These are phyloP conservation scores for Bryoerythrophyllum caledonicum DNA, from an alignment of 225 moss, liverwort and hornwort species.

Conservation along the genomic window DNA sequence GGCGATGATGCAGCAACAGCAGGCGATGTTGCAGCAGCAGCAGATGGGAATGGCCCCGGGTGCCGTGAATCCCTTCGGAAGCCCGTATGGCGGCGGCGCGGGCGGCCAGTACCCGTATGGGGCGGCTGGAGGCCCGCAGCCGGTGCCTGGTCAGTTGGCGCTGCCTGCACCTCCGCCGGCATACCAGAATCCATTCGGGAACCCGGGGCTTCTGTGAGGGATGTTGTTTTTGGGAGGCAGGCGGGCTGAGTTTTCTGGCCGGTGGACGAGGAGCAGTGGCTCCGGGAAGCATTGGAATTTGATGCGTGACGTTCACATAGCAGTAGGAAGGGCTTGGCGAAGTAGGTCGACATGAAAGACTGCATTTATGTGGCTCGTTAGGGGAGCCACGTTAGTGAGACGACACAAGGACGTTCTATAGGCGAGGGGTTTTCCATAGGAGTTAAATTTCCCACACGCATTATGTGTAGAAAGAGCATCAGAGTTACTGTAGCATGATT, in stretches of 20 bases:
- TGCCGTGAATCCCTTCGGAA: conserved; percentile 64
- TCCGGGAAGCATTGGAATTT: conserved; percentile 26
- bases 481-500: conserved; percentile 24
- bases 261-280: conserved; percentile 25
- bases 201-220: conserved; percentile 84
- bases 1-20: conserved; percentile 93
- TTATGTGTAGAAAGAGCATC: conserved; percentile 36
- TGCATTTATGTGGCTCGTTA: conserved; percentile 45
- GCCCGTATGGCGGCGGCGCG: conserved; percentile 55
- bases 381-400: conserved; percentile 43
- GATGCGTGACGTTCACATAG: conserved; percentile 33
- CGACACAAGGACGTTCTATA: conserved; percentile 32
- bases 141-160: conserved; percentile 62
- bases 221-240: conserved; percentile 13
- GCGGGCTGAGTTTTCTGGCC: background rate
- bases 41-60: conserved; percentile 55
- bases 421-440: conserved; percentile 31
- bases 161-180: conserved; percentile 71
- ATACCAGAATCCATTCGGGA: conserved; percentile 77
- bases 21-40: conserved; percentile 61
- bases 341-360: conserved; percentile 29
- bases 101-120: conserved; percentile 65
- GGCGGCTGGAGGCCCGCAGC: conserved; percentile 38
- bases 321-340: conserved; percentile 30
- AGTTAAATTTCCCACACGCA: conserved; percentile 31